Base-by-base conservation (phyloP, 2,329 filamentous ascomycete genomes). In the Fusarium sp. region DNA sequence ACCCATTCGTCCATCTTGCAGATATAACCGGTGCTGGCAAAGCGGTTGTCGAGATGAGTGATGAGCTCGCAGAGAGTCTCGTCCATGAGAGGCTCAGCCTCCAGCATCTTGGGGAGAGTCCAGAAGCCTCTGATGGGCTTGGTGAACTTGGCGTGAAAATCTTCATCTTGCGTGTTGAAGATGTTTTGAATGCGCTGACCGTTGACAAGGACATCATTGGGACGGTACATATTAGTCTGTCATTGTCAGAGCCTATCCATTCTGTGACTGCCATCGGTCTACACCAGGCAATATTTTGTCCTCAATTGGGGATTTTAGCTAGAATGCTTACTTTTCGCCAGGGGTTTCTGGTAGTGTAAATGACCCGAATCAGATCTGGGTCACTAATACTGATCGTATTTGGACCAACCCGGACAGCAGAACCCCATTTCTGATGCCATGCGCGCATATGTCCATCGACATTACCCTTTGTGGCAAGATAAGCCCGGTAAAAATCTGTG, bases 1-100 rank as follows among this genome's bases (percentile, higher is more conserved):
- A 71, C 68, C 70, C 70, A 73, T 6, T 73, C 70, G 20, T 73
- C 71, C 55, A 73, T 54, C 15, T 63, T 68, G 6, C 70, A 73
- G 3, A 65, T 42, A 3, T 44, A 24, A 0, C 57, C 65, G 0
- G 65, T 56, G 5, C 23, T 35, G 4, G 61, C 68, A 13, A 63
- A 73, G 7, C 68, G 68, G 3, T 39, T 50, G 12, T 73, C 59
- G 0, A 73, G 13, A 10, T 73, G 65, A 1, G 29, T 39, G 2
- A 73, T 60, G 0, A 73, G 57, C 8, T 65, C 55, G 1, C 20
- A n/a, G 1, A 73, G 41, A 0, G 70, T 73, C n/a, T 72, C 70
- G 5, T 73, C 70, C 43, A 73, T 72, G 4, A 73, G 47, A 8
- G 66, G 65, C n/a, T 73, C 70, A 9, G 60, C 66, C 21, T 69